phyloP scores from a whole-genome alignment of 768 basidiomycete genomes.

The Boletus speciosus region DNA sequence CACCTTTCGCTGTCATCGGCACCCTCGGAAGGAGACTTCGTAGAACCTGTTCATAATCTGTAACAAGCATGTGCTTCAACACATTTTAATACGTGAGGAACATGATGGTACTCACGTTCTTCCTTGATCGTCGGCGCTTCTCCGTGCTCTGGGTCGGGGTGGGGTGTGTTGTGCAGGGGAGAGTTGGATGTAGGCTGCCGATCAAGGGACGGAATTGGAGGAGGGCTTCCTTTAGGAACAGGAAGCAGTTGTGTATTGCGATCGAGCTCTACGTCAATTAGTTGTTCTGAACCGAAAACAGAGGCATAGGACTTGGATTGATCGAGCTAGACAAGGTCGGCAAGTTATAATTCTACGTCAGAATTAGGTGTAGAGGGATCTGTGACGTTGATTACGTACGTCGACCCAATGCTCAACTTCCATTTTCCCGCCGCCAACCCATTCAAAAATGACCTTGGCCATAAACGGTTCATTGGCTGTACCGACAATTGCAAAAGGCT shows the following conservation, averaged over 20 bases:
- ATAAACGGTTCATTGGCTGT: conserved; percentile 45
- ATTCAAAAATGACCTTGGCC: conserved; percentile 39
- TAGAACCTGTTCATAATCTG: conserved; percentile 35
- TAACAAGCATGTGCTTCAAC: background rate
- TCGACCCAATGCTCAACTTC: conserved; percentile 54
- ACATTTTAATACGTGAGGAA: background rate
- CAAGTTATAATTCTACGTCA: background rate
- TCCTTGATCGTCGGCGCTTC: conserved; percentile 6
- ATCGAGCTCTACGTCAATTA: conserved; percentile 49
- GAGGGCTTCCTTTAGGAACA: conserved; percentile 17
- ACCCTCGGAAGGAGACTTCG: conserved; percentile 37
- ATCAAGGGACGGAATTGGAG: conserved; percentile 28
- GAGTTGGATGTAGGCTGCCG: conserved; percentile 9
- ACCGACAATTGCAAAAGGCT: conserved; percentile 40
- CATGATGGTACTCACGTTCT: conserved; percentile 15
- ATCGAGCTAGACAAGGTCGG: conserved; percentile 38
- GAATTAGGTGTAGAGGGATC: background rate
- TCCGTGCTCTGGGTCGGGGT: background rate
- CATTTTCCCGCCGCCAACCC: conserved; percentile 42
- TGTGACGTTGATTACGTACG: conserved; percentile 27
- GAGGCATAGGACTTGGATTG: conserved; percentile 35
- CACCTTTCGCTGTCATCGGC: conserved; percentile 45
- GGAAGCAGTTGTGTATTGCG: conserved; percentile 40
- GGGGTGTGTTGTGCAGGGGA: background rate
- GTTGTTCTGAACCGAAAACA: conserved; percentile 46